Percentiles rank a stretch among this genome's conserved stretches.
Conservation (phyloP, 1,284 basidiomycete genomes). For the Puccinia horiana region DNA sequence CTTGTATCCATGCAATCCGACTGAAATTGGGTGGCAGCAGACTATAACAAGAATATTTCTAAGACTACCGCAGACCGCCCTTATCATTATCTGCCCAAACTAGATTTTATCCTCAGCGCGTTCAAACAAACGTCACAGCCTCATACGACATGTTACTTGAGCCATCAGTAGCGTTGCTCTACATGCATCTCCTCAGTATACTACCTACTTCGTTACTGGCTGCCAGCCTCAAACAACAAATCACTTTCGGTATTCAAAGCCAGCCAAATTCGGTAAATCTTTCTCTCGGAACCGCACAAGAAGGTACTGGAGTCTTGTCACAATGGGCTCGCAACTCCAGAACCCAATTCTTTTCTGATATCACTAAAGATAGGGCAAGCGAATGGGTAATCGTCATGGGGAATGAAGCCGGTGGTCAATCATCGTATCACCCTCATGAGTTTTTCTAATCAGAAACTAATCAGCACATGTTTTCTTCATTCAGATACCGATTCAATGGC, state of each 20-base stretch:
- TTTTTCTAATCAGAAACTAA: neutral
- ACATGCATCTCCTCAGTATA: neutral
- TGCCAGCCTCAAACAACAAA: neutral
- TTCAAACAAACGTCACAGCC: neutral
- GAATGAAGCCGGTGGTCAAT: conserved; percentile 57
- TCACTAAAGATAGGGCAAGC: conserved; percentile 52
- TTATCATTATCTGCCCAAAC: too few species aligned
- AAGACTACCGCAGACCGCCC: too few species aligned
- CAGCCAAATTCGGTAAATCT: neutral
- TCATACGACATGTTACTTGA: neutral
- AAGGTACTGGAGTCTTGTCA: conserved; percentile 55
- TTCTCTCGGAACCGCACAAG: neutral
- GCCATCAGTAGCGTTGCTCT: neutral
- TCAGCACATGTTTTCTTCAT: neutral
- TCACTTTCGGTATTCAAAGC: neutral
- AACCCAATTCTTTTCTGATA: conserved; percentile 55
- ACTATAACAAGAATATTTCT: too few species aligned
- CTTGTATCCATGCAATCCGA: too few species aligned
- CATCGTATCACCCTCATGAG: neutral
- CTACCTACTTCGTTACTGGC: neutral
- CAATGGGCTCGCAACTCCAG: conserved; percentile 57
- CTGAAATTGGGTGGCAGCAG: too few species aligned
- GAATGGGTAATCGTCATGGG: conserved; percentile 60
- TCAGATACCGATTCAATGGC: conserved; percentile 58
- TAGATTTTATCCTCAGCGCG: neutral